Evolutionary conservation across 257 asterid species (phyloP), one percentile per base, ranked within the genome.

Genomic region (Salvia miltiorrhiza): DNA sequence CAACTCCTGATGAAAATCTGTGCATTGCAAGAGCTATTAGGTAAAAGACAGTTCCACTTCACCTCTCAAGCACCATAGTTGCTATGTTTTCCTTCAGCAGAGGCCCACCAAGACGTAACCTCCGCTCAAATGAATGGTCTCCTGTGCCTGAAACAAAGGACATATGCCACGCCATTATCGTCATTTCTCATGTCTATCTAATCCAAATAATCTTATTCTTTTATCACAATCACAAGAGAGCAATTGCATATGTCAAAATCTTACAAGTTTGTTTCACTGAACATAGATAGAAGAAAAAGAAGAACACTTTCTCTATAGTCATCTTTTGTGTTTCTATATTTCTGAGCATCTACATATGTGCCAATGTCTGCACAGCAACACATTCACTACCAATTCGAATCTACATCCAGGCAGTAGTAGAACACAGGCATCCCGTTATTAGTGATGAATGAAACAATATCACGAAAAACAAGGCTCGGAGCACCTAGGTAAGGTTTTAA

Each of bases 51-150:
- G 12, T 43, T 56, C 8, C 30, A 32, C 33, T 21, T 62, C 56
- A 93, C 99, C 99, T 93, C 86, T 93, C 97, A 4, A 93, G 97
- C 75, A 93, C 97, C 99, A 93, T 84, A 10, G 99, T 93, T 72
- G 97, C 97, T 78, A 93, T 89, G 80, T 93, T 93, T 71, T 90
- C 93, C 82, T 93, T 93, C 72, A 93, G 68, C 61, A 93, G 70
- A 10, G 99, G 99, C 56, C 95, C 95, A 23, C 97, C 99, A 24
- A 93, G 96, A 70, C 97, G 96, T 76, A 93, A 70, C 77, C 99
- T 90, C 67, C 99, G 90, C 76, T 89, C 93, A 79, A 88, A 93
- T 21, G 87, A 54, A 77, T 93, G 99, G 80, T 93, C 99, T 37
- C 99, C 99, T 2, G 97, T 93, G 78, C 97, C 99, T 93, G 78